Evolutionary conservation across 2,329 filamentous ascomycete genomes (phyloP).

Genomic region (Cephalotrichum gorgonifer): DNA sequence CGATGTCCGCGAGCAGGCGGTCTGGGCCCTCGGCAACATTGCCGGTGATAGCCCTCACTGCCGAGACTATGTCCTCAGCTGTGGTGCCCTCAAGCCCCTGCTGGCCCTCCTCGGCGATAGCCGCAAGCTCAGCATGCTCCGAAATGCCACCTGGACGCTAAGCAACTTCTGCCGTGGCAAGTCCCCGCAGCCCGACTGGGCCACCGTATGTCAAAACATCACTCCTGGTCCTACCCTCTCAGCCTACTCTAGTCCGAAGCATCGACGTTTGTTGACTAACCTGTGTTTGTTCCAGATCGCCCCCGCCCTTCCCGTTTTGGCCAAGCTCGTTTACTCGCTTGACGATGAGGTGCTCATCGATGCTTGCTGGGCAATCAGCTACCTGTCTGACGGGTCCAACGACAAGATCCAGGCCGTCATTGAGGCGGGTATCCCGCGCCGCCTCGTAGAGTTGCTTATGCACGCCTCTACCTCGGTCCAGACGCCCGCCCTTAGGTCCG

Average conservation of each 20-base stretch:
- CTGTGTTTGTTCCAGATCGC: conserved; percentile 55
- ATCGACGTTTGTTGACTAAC: conserved; percentile 8
- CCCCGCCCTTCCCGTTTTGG: conserved; percentile 84
- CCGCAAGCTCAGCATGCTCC: conserved; percentile 97
- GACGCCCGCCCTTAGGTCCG: conserved; percentile 90
- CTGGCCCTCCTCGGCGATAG: conserved; percentile 88
- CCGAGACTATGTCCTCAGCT: conserved; percentile 89
- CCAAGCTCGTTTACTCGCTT: conserved; percentile 96
- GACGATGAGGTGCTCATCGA: conserved; percentile 98
- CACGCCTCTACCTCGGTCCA: conserved; percentile 97
- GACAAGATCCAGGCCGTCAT: conserved; percentile 99
- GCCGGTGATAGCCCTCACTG: conserved; percentile 96
- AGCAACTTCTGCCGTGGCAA: conserved; percentile 99
- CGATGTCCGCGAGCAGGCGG: conserved; percentile 94
- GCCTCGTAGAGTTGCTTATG: conserved; percentile 94
- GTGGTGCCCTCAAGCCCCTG: conserved; percentile 83
- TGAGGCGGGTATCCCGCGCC: conserved; percentile 91
- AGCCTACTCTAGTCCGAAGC: too few species aligned
- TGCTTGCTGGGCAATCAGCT: conserved; percentile 98
- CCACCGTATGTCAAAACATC: conserved; percentile 57
- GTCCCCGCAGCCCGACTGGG: conserved; percentile 97
- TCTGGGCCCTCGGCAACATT: conserved; percentile 98
- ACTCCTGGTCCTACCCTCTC: neutral
- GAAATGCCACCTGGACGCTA: conserved; percentile 96
- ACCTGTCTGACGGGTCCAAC: conserved; percentile 94